Base-by-base conservation (phyloP, 2,329 filamentous ascomycete genomes). In the Capronia coronata region DNA sequence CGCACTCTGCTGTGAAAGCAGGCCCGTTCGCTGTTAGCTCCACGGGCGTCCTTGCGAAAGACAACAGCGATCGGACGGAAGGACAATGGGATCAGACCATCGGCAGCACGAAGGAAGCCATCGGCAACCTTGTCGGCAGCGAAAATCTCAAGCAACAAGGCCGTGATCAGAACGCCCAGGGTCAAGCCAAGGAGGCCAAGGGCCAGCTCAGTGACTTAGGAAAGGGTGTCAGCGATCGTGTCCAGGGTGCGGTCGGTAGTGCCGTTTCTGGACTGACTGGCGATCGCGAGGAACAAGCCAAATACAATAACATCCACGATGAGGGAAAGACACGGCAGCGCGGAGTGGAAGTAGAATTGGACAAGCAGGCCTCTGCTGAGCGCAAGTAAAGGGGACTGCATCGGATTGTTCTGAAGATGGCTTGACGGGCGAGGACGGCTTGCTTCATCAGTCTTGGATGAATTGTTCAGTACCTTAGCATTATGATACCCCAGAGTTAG, bases 61-160 rank as follows among this genome's bases (percentile, higher is more conserved):
- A 95, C 68, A 75, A 87, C 68, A 74, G 82, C 9, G 75, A 91
- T 66, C 86, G 89, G 57, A 72, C 76, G 18, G 66, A 79, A 14
- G 90, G 91, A 37, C 76, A 77, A 14, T 94, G 56, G 82, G 87
- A 95, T 73, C 90, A 96, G 71, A 94, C 88, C 3, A 64, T 90
- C n/a, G 91, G 90, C 45, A 79, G 84, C 1, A 83, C 83, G 37
- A 96, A 96, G 74, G 87, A 96, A 66, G 74, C 82, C 3, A 56
- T 93, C 1, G 91, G 91, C 50, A 82, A 83, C 14, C 61, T 91
- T 3, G 59, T 91, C 21, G 91, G 90, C 52, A 82, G 79, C 56
- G 84, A 93, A 70, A 76, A 74, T 27, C 69, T 96, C 46, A 91
- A 90, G 73, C 75, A 80, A 41, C 65, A 82, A 19, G 91, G 91